Evolutionary conservation across 2,329 filamentous ascomycete genomes (phyloP), one percentile per base, ranked within the genome.

Genomic region (Lecanosticta acicola): DNA sequence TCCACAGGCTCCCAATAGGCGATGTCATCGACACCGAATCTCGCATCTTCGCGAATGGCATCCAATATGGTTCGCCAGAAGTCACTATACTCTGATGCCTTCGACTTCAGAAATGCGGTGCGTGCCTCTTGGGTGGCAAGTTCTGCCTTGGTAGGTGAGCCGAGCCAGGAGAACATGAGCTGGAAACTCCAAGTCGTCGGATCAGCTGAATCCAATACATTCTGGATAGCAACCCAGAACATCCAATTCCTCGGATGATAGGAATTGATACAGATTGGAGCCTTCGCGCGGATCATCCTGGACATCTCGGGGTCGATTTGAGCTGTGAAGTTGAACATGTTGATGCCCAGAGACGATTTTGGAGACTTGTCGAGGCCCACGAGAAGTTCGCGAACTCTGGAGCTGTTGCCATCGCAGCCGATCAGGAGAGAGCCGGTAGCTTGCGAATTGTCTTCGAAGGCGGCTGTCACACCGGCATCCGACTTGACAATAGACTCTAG

Each of bases 401-500:
- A 55, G 13, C 32, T 37, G 16, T 46, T 24, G 20, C 54, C 52
- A 26, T 57, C 50, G 34, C 48, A 53, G 14, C 52, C 54, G 3
- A 57, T 33, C 9, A 55, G 36, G 2, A 55, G 34, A 3, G 45
- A 35, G 3, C 50, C 48, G 10, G 21, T 40, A 3, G 46, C 45
- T 17, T 33, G n/a, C 5, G 32, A 35, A 20, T 50, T 52, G 32
- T 57, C 52, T 39, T 51, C 46, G 39, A 55, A 57, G 8, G 41
- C 3, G 14, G 49, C 52, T 8, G 45, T 50, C 9, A 52, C 46
- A 24, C 35, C 7, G 24, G 41, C 29, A 17, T 41, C 21, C 17
- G 43, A 29, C 21, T 45, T 16, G 7, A 14, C 33, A 18, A 51
- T 49, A 2, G 38, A 43, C 5, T 13, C 32, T 3, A 54, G 26